Conservation (phyloP, 2,329 filamentous ascomycete species). For the Talaromyces sp. region DNA sequence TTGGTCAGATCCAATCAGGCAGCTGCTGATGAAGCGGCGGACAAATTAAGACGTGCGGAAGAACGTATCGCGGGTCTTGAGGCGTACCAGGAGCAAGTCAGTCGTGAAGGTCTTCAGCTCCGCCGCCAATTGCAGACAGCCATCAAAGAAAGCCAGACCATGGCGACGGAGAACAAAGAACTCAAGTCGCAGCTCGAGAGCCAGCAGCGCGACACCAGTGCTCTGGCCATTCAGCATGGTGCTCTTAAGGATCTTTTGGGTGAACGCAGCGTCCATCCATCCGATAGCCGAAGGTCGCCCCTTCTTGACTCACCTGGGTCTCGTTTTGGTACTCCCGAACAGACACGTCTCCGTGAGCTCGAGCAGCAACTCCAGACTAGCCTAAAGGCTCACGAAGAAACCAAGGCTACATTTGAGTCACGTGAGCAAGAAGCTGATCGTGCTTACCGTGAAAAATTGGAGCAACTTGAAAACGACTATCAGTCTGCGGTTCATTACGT, state of each 20-base stretch:
- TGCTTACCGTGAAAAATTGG: constrained; percentile 85
- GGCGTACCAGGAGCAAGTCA: constrained; percentile 95
- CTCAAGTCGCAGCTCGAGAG: constrained; percentile 75
- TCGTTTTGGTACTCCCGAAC: constrained; percentile 71
- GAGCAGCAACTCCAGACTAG: constrained; percentile 80
- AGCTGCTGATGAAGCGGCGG: constrained; percentile 78
- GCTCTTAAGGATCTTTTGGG: constrained; percentile 88
- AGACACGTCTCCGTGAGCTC: constrained; percentile 72
- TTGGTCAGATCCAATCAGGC: constrained; percentile 84
- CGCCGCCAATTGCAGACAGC: constrained; percentile 83
- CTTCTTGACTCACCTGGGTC: constrained; percentile 68
- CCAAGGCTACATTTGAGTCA: constrained; percentile 68
- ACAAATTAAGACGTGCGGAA: constrained; percentile 86
- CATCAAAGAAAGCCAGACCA: constrained; percentile 74
- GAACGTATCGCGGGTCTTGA: constrained; percentile 95
- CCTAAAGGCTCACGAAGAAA: constrained; percentile 76
- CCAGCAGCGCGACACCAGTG: constrained; percentile 90
- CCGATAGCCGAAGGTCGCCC: constrained; percentile 63
- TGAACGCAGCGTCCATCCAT: constrained; percentile 80
- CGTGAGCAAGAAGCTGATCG: constrained; percentile 83
- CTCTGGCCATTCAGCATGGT: constrained; percentile 83
- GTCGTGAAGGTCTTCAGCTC: constrained; percentile 83
- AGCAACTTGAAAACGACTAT: constrained; percentile 93
- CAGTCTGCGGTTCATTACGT: constrained; percentile 97
- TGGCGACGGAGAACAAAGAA: constrained; percentile 75